A percentile compares a stretch with the other conserved stretches of the same genome.
Conservation (phyloP, 169 alveolate species). For the Amoebophrya sp. region DNA sequence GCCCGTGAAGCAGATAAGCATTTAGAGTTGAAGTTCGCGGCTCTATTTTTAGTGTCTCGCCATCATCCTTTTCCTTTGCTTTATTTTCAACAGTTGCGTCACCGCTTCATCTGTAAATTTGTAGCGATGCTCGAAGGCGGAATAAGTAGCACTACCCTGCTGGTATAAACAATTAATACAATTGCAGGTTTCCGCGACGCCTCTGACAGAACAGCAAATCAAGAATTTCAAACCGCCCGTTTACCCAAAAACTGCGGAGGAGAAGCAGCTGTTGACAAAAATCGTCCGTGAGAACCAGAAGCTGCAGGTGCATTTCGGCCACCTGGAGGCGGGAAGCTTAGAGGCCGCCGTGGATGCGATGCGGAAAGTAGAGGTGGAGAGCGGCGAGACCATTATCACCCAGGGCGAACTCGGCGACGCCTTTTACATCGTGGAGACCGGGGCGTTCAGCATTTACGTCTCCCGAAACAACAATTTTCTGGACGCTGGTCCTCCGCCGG, state of each 20-base stretch:
- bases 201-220: not conserved
- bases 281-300: not conserved
- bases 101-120: no score
- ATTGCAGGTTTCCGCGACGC: constrained; percentile 26
- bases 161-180: no score
- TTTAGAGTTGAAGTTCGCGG: no score
- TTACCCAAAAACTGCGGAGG: constrained; percentile 31
- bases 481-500: no score
- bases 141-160: no score
- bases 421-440: constrained; percentile 24
- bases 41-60: no score
- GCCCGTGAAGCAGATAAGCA: no score
- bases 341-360: constrained; percentile 5
- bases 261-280: not conserved
- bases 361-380: not conserved
- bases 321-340: not conserved
- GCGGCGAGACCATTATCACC: not conserved
- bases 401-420: constrained; percentile 31
- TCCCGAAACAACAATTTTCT: no score
- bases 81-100: no score
- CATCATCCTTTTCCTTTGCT: no score
- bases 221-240: not conserved
- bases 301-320: constrained; percentile 21
- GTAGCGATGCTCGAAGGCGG: no score
- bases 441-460: constrained; percentile 25